phyloP scores from a whole-genome alignment of 2,329 filamentous ascomycete genomes.

The Penicillium sp. region DNA sequence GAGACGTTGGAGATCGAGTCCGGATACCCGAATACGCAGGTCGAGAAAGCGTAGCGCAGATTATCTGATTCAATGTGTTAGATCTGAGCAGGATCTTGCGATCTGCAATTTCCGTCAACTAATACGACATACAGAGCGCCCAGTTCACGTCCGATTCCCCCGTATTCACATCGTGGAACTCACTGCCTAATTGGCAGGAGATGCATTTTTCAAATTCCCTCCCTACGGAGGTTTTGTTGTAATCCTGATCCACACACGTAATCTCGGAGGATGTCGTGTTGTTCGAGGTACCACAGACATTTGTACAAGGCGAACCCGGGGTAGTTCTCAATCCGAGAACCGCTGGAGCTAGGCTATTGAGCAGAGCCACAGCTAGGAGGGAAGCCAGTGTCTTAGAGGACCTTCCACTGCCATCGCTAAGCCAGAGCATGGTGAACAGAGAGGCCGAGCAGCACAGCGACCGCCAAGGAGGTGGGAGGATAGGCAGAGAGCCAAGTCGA shows the following conservation, averaged over 20 bases:
- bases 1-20: constrained; percentile 37
- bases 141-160: constrained; percentile 45
- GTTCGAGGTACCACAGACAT: constrained; percentile 30
- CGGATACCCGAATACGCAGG: constrained; percentile 45
- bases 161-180: constrained; percentile 30
- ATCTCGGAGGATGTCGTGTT: constrained; percentile 44
- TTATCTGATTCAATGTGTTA: constrained; percentile 36
- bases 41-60: constrained; percentile 44
- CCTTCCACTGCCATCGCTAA: constrained; percentile 10
- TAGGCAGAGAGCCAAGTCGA: constrained; percentile 13
- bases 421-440: constrained; percentile 23
- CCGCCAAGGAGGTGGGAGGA: neutral
- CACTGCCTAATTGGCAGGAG: constrained; percentile 42
- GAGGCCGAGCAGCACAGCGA: constrained; percentile 4
- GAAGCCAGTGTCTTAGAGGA: constrained; percentile 20
- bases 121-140: constrained; percentile 42
- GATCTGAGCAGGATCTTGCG: neutral
- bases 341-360: constrained; percentile 20
- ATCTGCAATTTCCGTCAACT: neutral
- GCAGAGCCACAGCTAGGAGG: constrained; percentile 15
- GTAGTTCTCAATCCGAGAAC: constrained; percentile 32
- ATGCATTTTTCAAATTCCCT: constrained; percentile 41
- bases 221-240: constrained; percentile 33
- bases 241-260: constrained; percentile 41
- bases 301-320: constrained; percentile 39